Evolutionary conservation across 192 early-diverging fungal genomes (phyloP), one percentile per base, ranked within the genome.

Genomic region (Backusella parvicylindrica): DNA sequence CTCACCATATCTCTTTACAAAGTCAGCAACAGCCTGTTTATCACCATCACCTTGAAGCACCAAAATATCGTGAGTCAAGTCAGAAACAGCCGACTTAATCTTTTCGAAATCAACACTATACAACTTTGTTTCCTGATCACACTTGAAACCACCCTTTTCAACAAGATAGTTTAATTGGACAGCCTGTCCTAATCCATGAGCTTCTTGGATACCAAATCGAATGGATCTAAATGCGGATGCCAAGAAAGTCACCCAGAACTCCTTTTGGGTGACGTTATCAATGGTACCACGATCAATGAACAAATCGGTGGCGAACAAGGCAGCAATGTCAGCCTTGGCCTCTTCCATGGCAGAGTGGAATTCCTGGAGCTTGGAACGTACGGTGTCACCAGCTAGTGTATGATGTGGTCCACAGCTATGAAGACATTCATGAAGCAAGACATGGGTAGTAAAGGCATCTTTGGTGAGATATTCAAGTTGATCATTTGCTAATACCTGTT

Each of bases 321-420:
- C 92, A 32, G 87, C 80, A 70, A 93, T 93, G 63, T 93, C 86
- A 71, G 92, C 92, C 81, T 93, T 93, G 26, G 92, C 91, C 74
- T 93, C 92, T 69, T 93, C 92, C 68, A 93, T 88, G 5, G 90
- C 85, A 77, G 91, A 90, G 71, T 93, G 86, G 63, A 87, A 83
- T 70, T 93, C 92, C 68, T 89, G 86, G 30, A 93, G 75, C 8
- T 82, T 84, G 37, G 86, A 84, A 32, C 92, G 90, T 43, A 93
- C 92, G 7, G 91, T 91, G 26, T 80, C 79, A 47, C 85, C 87
- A 18, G 77, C 74, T 11, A 86, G 71, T 2, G 87, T 85, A 9
- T 84, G 82, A 43, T 92, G 92, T 5, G 91, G 91, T 2, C 92
- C 92, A 49, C 90, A 87, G 6, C 89, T 91, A 64, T 93, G 92